A percentile compares a stretch with the other conserved stretches of the same genome.
phyloP scores from a whole-genome alignment of 202 grass and related monocot species.

The Setaria italica region DNA sequence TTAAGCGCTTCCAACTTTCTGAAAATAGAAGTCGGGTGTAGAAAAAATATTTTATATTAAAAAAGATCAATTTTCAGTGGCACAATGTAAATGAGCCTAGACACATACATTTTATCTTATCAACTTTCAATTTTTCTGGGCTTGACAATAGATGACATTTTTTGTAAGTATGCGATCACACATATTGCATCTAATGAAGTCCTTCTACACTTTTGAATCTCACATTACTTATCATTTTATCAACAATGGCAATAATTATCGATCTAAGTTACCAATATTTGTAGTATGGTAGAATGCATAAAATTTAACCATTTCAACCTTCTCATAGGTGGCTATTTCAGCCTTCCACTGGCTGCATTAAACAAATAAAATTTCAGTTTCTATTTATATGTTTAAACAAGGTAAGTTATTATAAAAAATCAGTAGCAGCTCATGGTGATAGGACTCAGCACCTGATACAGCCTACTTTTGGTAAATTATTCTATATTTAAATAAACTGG shows the following conservation, averaged over 20 bases:
- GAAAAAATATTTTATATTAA: background rate
- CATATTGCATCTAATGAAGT: background rate
- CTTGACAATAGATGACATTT: background rate
- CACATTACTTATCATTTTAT: slow-evolving; percentile 23
- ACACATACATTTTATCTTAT: slow-evolving; percentile 19
- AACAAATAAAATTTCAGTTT: background rate
- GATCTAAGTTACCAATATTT: background rate
- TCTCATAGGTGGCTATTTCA: slow-evolving; percentile 14
- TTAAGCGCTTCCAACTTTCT: background rate
- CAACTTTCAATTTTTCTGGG: background rate
- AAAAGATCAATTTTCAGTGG: background rate
- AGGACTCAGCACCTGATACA: background rate
- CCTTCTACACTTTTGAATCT: background rate
- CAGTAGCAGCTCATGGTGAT: slow-evolving; percentile 1
- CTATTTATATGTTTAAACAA: slow-evolving; percentile 34
- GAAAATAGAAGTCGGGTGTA: slow-evolving; percentile 3
- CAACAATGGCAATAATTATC: slow-evolving; percentile 6
- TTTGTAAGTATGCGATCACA: background rate
- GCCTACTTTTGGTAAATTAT: slow-evolving; percentile 8
- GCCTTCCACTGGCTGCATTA: background rate
- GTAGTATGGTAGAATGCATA: slow-evolving; percentile 7
- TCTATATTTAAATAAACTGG: background rate
- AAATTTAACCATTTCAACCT: background rate
- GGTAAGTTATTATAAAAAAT: slow-evolving; percentile 21
- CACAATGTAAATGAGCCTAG: slow-evolving; percentile 30